These are phyloP conservation scores for Lactifluus piperatus DNA, from an alignment of 768 basidiomycete species.

Conservation along the genomic window DNA sequence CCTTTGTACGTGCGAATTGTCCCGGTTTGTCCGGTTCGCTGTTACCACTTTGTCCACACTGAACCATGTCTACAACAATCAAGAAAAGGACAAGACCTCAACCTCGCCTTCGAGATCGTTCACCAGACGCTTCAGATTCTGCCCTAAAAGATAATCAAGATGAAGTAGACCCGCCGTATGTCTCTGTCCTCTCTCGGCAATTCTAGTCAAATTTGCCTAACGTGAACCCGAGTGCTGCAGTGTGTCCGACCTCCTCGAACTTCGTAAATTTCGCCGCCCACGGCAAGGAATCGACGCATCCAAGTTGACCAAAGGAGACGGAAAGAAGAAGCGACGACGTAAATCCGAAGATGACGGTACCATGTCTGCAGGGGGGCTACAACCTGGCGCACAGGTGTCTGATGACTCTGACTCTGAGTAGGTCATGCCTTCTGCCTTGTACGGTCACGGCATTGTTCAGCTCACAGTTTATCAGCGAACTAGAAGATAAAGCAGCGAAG, in stretches of 20 bases:
- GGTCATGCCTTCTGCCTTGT: slow-evolving; percentile 32
- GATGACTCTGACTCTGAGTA: slow-evolving; percentile 47
- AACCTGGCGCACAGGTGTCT: slow-evolving; percentile 34
- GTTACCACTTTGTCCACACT: slow-evolving; percentile 34
- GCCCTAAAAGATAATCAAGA: slow-evolving; percentile 27
- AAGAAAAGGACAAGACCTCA: slow-evolving; percentile 68
- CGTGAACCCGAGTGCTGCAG: slow-evolving; percentile 30
- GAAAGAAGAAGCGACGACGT: slow-evolving; percentile 58
- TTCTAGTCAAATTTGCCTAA: neutral
- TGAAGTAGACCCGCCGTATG: slow-evolving; percentile 41
- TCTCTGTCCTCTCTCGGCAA: slow-evolving; percentile 13
- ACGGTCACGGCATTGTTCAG: neutral
- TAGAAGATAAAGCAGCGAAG: slow-evolving; percentile 58
- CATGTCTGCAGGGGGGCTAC: slow-evolving; percentile 46
- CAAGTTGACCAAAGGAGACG: slow-evolving; percentile 80
- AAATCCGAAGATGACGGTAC: slow-evolving; percentile 37
- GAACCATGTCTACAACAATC: no score
- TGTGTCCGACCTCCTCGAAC: slow-evolving; percentile 74
- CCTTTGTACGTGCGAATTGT: neutral
- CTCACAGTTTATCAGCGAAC: slow-evolving; percentile 34
- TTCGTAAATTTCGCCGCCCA: slow-evolving; percentile 64
- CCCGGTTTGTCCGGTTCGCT: neutral
- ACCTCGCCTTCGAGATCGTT: slow-evolving; percentile 44
- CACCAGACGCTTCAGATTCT: slow-evolving; percentile 29
- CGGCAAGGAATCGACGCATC: slow-evolving; percentile 80